phyloP scores from a whole-genome alignment of 2,329 filamentous ascomycete species.

The Colletotrichum australisinense region DNA sequence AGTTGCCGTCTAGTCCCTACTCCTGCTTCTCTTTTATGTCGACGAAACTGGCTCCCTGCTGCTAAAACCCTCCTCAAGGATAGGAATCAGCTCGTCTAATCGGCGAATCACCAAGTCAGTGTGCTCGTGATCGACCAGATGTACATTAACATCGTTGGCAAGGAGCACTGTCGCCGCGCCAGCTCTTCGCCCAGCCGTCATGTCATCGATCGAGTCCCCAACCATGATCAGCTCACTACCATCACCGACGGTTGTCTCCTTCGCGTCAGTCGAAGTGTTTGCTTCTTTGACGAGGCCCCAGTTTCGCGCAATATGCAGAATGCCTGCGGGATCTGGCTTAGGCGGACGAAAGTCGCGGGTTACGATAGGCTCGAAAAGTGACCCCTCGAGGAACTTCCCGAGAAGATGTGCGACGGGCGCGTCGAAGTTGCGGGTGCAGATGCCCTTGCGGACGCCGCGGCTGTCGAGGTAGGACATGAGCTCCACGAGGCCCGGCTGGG shows the following conservation, averaged over 20 bases:
- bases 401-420: conserved; percentile 81
- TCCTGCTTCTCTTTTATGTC: background rate
- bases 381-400: conserved; percentile 75
- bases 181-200: conserved; percentile 85
- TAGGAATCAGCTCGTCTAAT: conserved; percentile 80
- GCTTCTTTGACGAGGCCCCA: conserved; percentile 69
- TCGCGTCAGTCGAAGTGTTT: background rate
- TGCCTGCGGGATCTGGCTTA: conserved; percentile 89
- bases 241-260: conserved; percentile 43
- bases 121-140: conserved; percentile 76
- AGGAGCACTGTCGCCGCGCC: conserved; percentile 93
- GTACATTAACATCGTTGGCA: conserved; percentile 81
- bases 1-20: too few species aligned
- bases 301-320: conserved; percentile 82
- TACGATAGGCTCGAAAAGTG: conserved; percentile 81
- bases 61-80: conserved; percentile 81
- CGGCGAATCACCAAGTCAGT: conserved; percentile 80
- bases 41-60: background rate
- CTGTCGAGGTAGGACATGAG: conserved; percentile 87
- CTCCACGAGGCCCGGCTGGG: conserved; percentile 81
- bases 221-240: conserved; percentile 70
- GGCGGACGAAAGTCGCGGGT: conserved; percentile 86
- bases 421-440: conserved; percentile 96
- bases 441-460: conserved; percentile 77
- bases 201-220: conserved; percentile 90